Conservation (phyloP, 1,284 basidiomycete species). For the Inonotus hispidus region DNA sequence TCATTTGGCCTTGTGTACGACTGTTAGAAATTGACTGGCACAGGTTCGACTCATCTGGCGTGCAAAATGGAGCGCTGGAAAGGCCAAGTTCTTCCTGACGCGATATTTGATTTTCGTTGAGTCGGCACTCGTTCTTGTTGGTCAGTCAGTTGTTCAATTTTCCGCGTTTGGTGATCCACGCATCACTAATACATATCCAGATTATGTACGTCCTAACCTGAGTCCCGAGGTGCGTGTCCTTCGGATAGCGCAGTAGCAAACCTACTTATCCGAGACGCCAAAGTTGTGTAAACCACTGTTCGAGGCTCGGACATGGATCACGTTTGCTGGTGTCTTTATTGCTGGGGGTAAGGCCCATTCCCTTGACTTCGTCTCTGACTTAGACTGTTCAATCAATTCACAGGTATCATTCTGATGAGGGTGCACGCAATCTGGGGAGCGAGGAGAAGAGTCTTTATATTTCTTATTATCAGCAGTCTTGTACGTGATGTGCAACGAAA, state of each 20-base stretch:
- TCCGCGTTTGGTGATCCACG: not conserved
- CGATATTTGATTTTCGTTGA: slow-evolving; percentile 12
- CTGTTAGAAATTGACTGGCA: not conserved
- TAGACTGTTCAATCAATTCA: too few species aligned
- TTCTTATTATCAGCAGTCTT: not conserved
- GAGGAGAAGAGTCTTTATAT: not conserved
- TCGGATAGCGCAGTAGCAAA: not conserved
- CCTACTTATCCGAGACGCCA: not conserved
- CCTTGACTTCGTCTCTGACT: not conserved
- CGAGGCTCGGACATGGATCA: slow-evolving; percentile 1
- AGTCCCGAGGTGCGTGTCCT: not conserved
- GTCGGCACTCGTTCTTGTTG: not conserved
- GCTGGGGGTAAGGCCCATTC: not conserved
- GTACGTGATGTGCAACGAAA: not conserved
- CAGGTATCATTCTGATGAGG: slow-evolving; percentile 9
- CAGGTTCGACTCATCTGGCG: slow-evolving; percentile 14
- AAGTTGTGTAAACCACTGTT: slow-evolving; percentile 5
- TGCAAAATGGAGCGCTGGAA: slow-evolving; percentile 11
- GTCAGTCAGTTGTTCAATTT: slow-evolving; percentile 1
- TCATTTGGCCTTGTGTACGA: not conserved
- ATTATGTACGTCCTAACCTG: not conserved
- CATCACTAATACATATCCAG: not conserved
- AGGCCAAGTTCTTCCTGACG: slow-evolving; percentile 10
- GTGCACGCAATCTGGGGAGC: slow-evolving; percentile 6
- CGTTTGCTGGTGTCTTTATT: not conserved